Conservation (phyloP, 805 yeast species). For the Monosporozyma unispora region DNA sequence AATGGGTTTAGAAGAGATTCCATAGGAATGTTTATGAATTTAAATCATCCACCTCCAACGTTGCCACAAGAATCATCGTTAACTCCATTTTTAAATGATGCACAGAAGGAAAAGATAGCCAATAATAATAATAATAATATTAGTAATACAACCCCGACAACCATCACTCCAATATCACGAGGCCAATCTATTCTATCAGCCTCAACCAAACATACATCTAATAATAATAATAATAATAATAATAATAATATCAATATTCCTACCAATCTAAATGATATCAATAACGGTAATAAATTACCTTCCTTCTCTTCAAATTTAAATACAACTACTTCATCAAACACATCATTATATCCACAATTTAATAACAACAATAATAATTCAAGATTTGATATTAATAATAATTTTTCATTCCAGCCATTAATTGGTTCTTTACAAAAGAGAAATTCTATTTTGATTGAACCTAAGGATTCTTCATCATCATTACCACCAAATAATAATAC, state of each 20-base stretch:
- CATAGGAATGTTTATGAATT: slow-evolving; percentile 16
- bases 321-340: not conserved
- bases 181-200: slow-evolving; percentile 1
- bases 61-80: slow-evolving; percentile 16
- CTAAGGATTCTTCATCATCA: slow-evolving; percentile 10
- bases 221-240: slow-evolving; percentile 10
- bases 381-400: not conserved
- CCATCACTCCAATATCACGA: not conserved
- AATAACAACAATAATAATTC: not conserved
- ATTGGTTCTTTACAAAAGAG: slow-evolving; percentile 9
- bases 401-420: not conserved
- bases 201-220: not conserved
- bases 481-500: not conserved
- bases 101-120: not conserved
- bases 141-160: not conserved
- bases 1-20: slow-evolving; percentile 15
- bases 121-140: slow-evolving; percentile 30
- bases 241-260: slow-evolving; percentile 1
- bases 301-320: not conserved
- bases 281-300: not conserved
- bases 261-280: not conserved
- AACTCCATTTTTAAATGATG: slow-evolving; percentile 6
- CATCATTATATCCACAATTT: not conserved
- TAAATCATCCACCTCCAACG: slow-evolving; percentile 11
- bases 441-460: slow-evolving; percentile 19